phyloP scores from a whole-genome alignment of 2,329 filamentous ascomycete genomes.

The Colletotrichum scovillei region DNA sequence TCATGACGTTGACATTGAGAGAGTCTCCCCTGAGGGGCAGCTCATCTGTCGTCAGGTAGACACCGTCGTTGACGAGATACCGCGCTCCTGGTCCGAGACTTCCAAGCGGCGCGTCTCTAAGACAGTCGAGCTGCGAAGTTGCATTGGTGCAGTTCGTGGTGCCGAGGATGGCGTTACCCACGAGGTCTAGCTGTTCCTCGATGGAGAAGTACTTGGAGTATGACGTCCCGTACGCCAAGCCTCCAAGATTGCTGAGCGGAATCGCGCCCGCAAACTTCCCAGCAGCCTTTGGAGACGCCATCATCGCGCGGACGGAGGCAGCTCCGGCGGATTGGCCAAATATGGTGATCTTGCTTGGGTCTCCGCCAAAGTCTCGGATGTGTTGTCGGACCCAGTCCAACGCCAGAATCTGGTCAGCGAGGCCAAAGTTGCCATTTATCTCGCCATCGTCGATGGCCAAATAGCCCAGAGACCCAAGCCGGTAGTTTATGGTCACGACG shows the following conservation, averaged over 20 bases:
- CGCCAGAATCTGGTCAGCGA: slow-evolving; percentile 61
- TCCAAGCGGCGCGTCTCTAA: slow-evolving; percentile 58
- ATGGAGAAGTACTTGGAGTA: slow-evolving; percentile 71
- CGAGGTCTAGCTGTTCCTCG: slow-evolving; percentile 58
- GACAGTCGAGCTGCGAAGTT: slow-evolving; percentile 62
- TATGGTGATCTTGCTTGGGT: slow-evolving; percentile 65
- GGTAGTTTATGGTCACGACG: slow-evolving; percentile 70
- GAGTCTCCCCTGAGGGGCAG: slow-evolving; percentile 57
- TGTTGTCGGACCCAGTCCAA: slow-evolving; percentile 63
- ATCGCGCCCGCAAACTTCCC: slow-evolving; percentile 62
- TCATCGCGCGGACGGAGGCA: slow-evolving; percentile 60
- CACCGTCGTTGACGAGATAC: slow-evolving; percentile 69
- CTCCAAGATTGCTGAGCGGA: slow-evolving; percentile 53
- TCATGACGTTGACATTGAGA: slow-evolving; percentile 65
- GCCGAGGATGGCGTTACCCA: slow-evolving; percentile 61
- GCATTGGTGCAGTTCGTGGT: slow-evolving; percentile 63
- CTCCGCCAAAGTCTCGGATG: slow-evolving; percentile 66
- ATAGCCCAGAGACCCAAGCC: slow-evolving; percentile 68
- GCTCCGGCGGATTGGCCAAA: slow-evolving; percentile 67
- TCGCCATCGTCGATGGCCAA: slow-evolving; percentile 61
- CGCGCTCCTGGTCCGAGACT: slow-evolving; percentile 55
- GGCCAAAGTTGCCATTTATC: slow-evolving; percentile 60
- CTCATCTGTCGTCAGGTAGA: slow-evolving; percentile 60
- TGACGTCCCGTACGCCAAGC: slow-evolving; percentile 63
- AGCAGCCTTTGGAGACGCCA: slow-evolving; percentile 58